Evolutionary conservation across 805 yeast genomes (phyloP).

Genomic region (Hanseniaspora guilliermondii): DNA sequence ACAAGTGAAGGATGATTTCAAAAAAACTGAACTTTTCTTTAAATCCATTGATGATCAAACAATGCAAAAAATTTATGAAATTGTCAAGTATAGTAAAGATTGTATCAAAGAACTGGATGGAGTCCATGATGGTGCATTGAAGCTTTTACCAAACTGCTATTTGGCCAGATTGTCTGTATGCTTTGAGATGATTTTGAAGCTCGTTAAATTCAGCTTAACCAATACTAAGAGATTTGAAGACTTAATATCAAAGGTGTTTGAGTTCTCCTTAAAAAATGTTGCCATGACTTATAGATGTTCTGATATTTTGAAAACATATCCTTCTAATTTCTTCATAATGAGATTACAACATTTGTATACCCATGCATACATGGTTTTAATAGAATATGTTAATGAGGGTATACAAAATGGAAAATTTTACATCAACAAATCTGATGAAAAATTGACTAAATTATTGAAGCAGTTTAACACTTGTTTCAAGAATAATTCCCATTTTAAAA

Average conservation of each 20-base stretch:
- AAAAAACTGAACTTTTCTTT: constrained; percentile 21
- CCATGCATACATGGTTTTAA: constrained; percentile 6
- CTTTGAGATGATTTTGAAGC: constrained; percentile 17
- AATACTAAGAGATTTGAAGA: constrained; percentile 20
- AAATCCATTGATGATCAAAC: constrained; percentile 32
- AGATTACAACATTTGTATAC: constrained; percentile 41
- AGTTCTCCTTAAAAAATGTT: constrained; percentile 15
- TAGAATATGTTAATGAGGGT: constrained; percentile 1
- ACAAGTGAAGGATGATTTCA: constrained; percentile 19
- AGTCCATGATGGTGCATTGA: constrained; percentile 13
- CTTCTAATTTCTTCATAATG: constrained; percentile 38
- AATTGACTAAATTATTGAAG: neutral
- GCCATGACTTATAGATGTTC: constrained; percentile 5
- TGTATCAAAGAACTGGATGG: constrained; percentile 6
- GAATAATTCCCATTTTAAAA: neutral
- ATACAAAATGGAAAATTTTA: neutral
- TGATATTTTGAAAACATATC: constrained; percentile 26
- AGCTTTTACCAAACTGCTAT: constrained; percentile 3
- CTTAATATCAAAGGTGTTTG: constrained; percentile 22
- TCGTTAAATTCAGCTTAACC: constrained; percentile 3
- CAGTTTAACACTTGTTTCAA: neutral
- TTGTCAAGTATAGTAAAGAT: constrained; percentile 30
- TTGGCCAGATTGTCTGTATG: constrained; percentile 18
- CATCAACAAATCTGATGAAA: neutral
- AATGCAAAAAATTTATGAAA: constrained; percentile 41